These are phyloP conservation scores for Xylariaceae sp. DNA, from an alignment of 2,329 filamentous ascomycete genomes.

Conservation along the genomic window DNA sequence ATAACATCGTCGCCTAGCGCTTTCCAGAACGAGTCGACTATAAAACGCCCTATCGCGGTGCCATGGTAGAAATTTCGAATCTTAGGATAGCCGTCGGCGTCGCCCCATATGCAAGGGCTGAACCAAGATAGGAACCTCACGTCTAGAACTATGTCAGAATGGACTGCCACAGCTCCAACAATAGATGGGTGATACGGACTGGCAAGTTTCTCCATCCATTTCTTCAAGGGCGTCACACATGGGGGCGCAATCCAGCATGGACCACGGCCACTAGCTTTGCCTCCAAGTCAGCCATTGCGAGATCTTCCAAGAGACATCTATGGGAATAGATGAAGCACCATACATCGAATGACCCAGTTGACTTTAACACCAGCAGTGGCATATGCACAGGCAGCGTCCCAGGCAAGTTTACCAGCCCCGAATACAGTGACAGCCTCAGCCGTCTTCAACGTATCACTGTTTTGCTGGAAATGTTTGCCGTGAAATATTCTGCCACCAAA, in stretches of 20 bases:
- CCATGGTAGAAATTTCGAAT: conserved; percentile 64
- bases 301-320: background rate
- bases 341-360: conserved; percentile 61
- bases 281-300: background rate
- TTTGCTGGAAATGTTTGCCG: conserved; percentile 55
- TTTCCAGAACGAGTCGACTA: conserved; percentile 66
- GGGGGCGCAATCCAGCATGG: conserved; percentile 60
- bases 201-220: conserved; percentile 57
- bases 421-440: conserved; percentile 57
- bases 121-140: conserved; percentile 76
- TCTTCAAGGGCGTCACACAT: conserved; percentile 57
- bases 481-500: conserved; percentile 66
- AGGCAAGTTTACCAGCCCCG: conserved; percentile 68
- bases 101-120: conserved; percentile 76
- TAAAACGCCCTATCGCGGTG: conserved; percentile 60
- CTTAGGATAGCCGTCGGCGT: conserved; percentile 63
- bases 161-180: background rate
- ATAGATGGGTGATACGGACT: conserved; percentile 39
- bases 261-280: conserved; percentile 55
- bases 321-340: background rate
- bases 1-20: conserved; percentile 63
- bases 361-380: conserved; percentile 60
- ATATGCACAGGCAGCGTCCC: conserved; percentile 67
- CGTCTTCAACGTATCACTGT: conserved; percentile 44
- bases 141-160: conserved; percentile 40